Base-by-base conservation (phyloP, 352 stramenopile species). In the Phytophthora agathidicida region DNA sequence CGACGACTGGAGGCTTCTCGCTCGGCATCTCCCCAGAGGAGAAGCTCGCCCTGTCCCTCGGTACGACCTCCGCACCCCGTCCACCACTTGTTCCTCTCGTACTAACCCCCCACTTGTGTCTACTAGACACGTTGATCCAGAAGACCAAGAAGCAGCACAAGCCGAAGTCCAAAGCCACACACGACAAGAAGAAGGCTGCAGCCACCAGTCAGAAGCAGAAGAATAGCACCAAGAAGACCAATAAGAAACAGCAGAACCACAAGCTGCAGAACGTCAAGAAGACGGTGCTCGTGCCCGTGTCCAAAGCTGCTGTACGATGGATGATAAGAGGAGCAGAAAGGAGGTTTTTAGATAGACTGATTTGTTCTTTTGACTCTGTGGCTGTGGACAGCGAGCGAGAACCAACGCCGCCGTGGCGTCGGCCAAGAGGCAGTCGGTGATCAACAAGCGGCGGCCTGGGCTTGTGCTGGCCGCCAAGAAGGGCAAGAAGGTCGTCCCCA, bases 211-310 rank as follows among this genome's bases (percentile, higher is more conserved):
- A 52, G 19, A 0, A 32, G 26, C 19, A 6, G 9, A 42, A 51
- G 16, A 54, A 49, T 17, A 17, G 17, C 30, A 69, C 61, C 39
- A 68, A 62, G 37, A 44, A 26, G 26, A 11, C 30, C 17, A 35
- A 48, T 9, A 60, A 51, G 51, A n/a, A 20, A 9, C 10, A 28
- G 30, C 52, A 64, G 52, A 70, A 76, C 20, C 80, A 75, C 51
- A 84, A 83, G 51, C 68, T 80, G 54, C 71, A 83, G 44, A 88
- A 80, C 46, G 80, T 91, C 32, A 91, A 91, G 70, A 91, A 91
- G 58, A 88, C 76, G 26, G 74, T 91, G 48, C 65, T 80, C 4
- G 78, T 91, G 17, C 74, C 77, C 7, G 63, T 88, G n/a, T 74
- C 77, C 42, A 91, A 91, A 61, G 68, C 75, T 22, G 66, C 69